Conservation (phyloP, 345 rosid species). For the Diplotaxis tenuifolia region DNA sequence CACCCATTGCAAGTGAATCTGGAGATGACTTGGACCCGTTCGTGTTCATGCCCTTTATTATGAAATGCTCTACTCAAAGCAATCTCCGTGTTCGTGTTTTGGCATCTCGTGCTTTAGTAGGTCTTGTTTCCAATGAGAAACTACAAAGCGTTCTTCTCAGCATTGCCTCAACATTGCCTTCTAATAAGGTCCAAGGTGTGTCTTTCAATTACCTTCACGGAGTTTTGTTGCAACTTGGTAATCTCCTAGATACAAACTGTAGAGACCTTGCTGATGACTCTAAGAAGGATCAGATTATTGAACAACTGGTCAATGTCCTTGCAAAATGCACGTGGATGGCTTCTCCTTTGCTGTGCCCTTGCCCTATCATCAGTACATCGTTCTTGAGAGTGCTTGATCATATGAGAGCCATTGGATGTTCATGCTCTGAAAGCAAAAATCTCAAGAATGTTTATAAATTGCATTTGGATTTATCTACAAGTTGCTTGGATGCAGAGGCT, state of each 20-base stretch:
- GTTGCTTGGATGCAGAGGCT: constrained; percentile 60
- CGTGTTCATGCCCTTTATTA: constrained; percentile 85
- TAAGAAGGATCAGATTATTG: constrained; percentile 76
- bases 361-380: constrained; percentile 73
- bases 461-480: constrained; percentile 63
- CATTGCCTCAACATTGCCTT: constrained; percentile 70
- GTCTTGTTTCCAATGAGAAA: constrained; percentile 92
- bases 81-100: constrained; percentile 84
- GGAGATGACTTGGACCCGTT: constrained; percentile 93
- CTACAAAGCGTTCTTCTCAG: constrained; percentile 53
- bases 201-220: constrained; percentile 81
- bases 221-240: constrained; percentile 69
- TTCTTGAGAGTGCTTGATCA: constrained; percentile 74
- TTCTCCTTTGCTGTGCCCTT: constrained; percentile 64
- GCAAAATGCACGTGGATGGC: constrained; percentile 68
- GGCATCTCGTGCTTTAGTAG: constrained; percentile 87
- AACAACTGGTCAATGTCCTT: constrained; percentile 56
- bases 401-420: constrained; percentile 69
- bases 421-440: constrained; percentile 41
- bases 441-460: constrained; percentile 45
- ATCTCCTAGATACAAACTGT: constrained; percentile 80
- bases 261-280: constrained; percentile 70
- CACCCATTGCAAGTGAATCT: constrained; percentile 77
- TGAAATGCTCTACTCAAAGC: constrained; percentile 86
- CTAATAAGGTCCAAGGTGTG: constrained; percentile 34